Base-by-base conservation (phyloP, 1,284 basidiomycete genomes). In the Boletus holoroseus region DNA sequence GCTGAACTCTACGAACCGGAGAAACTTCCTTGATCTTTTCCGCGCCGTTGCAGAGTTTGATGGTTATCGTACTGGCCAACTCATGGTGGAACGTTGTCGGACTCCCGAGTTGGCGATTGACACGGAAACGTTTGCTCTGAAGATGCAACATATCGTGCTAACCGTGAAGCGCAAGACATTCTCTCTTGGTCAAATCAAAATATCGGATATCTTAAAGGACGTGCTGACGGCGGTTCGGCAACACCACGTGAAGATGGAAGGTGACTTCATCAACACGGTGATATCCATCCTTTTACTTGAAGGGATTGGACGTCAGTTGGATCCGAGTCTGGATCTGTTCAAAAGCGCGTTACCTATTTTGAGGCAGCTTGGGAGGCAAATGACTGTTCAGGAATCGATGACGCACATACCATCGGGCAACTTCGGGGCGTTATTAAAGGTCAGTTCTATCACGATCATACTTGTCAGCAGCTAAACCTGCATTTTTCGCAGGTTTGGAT, bases 211-310 rank as follows among this genome's bases (percentile, higher is more conserved):
- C 57, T 75, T 98, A 36, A 87, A 81, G 6, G 88, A 95, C 58
- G 94, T 97, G 7, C 73, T 99, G 39, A 82, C 74, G 59, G 84
- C 87, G n/a, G 94, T 99, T 1, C 74, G 94, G 45, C 78, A 83
- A 57, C 94, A 98, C 68, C 96, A 97, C 66, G 96, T 99, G 59
- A 97, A 94, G 77, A 90, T 99, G 84, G 95, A 99, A 71, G 92
- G 88, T 12, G 96, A 99, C 68, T 99, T 99, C 66, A 85, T 99
- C 62, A 98, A 99, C 68, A 99, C 96, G 0, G 93, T 99, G 45
- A 89, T 99, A 55, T 91, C 89, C 8, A 93, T 98, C 51, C 70
- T 99, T 51, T 68, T 99, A 47, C 73, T 99, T 40, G 96, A 99
- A 71, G 96, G 96, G 0, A 98, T 99, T 58, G 96, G 96, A 15